Percentiles rank a stretch among this genome's conserved stretches.
Conservation (phyloP, 2,329 filamentous ascomycete genomes). For the Xylaria digitata region DNA sequence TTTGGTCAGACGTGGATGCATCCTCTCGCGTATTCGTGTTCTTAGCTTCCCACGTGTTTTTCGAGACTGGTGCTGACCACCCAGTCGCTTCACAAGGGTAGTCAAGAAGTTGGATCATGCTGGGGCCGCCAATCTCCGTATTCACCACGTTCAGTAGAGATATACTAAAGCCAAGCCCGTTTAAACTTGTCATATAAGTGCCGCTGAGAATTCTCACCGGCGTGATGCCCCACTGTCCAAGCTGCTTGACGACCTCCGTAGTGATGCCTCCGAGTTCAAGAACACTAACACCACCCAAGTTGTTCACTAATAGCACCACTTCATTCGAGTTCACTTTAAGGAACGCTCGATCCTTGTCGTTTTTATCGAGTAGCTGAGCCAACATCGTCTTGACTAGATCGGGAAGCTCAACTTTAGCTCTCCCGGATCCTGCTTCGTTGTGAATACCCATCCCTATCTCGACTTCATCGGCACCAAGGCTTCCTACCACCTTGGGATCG, state of each 20-base stretch:
- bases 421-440: conserved; percentile 71
- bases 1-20: conserved; percentile 48
- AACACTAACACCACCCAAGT: conserved; percentile 78
- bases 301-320: conserved; percentile 78
- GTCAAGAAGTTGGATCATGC: conserved; percentile 77
- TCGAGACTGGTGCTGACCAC: conserved; percentile 73
- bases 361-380: conserved; percentile 72
- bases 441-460: conserved; percentile 83
- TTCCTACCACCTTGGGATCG: conserved; percentile 63
- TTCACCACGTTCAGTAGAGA: conserved; percentile 73
- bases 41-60: conserved; percentile 71
- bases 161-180: conserved; percentile 80
- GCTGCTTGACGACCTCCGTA: conserved; percentile 73
- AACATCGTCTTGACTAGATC: conserved; percentile 74
- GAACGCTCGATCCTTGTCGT: conserved; percentile 77
- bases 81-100: conserved; percentile 75
- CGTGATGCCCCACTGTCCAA: conserved; percentile 68
- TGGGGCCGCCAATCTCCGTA: conserved; percentile 67
- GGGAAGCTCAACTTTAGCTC: conserved; percentile 63
- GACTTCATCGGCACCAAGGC: conserved; percentile 66
- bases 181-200: conserved; percentile 82
- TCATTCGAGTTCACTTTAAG: conserved; percentile 71
- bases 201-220: conserved; percentile 75
- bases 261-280: conserved; percentile 79
- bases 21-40: conserved; percentile 61